Percentiles rank a stretch among this genome's conserved stretches.
Conservation (phyloP, 306 rosid species). For the Luffa acutangula region DNA sequence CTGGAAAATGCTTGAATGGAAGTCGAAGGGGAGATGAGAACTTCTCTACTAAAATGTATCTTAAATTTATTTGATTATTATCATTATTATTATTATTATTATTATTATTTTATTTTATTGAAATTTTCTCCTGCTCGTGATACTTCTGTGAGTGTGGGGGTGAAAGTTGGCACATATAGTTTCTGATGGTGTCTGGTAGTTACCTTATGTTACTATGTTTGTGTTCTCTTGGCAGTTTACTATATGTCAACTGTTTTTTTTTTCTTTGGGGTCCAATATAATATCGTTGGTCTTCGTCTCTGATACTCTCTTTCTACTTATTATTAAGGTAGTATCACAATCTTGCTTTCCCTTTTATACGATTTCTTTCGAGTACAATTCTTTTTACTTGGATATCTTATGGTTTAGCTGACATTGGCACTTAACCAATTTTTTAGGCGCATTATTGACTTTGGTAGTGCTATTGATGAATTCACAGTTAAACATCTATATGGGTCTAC, state of each 20-base stretch:
- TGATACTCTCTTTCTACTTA: not conserved
- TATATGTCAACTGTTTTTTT: not conserved
- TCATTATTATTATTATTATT: not conserved
- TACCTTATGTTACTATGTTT: not conserved
- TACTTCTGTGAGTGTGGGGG: constrained; percentile 3
- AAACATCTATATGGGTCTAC: constrained; percentile 74
- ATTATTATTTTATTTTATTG: constrained; percentile 5
- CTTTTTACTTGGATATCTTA: not conserved
- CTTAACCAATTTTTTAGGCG: constrained; percentile 23
- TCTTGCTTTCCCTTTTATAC: not conserved
- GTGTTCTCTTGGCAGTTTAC: not conserved
- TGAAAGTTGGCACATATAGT: not conserved
- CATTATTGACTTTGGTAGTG: constrained; percentile 89
- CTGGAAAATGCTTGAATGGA: constrained; percentile 75
- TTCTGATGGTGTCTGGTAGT: not conserved
- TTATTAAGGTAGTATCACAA: not conserved
- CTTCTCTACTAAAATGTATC: constrained; percentile 66
- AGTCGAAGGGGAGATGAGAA: constrained; percentile 37
- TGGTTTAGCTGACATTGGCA: not conserved
- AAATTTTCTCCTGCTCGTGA: not conserved
- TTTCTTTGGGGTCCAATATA: not conserved
- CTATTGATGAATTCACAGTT: constrained; percentile 71
- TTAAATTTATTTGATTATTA: not conserved
- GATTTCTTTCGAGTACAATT: not conserved
- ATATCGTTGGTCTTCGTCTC: not conserved